These are phyloP conservation scores for Wickerhamiella parazyma DNA, from an alignment of 805 yeast species.

Conservation along the genomic window DNA sequence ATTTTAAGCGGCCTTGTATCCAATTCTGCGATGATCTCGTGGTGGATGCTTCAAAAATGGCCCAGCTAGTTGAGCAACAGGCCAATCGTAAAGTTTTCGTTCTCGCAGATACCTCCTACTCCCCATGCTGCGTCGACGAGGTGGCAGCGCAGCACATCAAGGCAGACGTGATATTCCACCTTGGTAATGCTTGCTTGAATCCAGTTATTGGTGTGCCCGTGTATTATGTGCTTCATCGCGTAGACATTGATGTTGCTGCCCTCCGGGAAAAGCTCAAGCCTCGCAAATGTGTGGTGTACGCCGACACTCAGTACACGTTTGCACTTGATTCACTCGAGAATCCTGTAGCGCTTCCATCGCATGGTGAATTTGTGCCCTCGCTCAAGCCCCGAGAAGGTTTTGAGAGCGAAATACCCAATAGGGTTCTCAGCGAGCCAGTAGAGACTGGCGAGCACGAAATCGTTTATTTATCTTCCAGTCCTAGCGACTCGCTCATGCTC, in stretches of 20 bases:
- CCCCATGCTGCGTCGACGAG: conserved; percentile 92
- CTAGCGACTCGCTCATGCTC: conserved; percentile 67
- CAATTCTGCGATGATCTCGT: conserved; percentile 83
- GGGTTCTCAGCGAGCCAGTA: conserved; percentile 9
- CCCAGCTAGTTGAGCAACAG: conserved; percentile 28
- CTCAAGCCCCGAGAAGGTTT: background rate
- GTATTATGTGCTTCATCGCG: conserved; percentile 61
- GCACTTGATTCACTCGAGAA: conserved; percentile 28
- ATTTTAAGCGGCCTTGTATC: conserved; percentile 47
- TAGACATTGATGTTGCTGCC: conserved; percentile 37
- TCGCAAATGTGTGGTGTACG: conserved; percentile 40
- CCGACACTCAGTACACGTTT: conserved; percentile 54
- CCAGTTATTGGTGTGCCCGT: conserved; percentile 62
- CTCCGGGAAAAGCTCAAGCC: conserved; percentile 33
- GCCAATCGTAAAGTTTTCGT: conserved; percentile 42
- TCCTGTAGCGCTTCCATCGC: conserved; percentile 15
- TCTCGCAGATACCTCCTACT: conserved; percentile 89
- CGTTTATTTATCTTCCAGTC: conserved; percentile 39
- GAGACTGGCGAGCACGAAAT: conserved; percentile 36
- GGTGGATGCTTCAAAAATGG: conserved; percentile 63
- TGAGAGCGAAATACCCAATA: conserved; percentile 8
- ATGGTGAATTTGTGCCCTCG: conserved; percentile 15
- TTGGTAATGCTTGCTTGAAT: conserved; percentile 89
- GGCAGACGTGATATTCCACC: conserved; percentile 78
- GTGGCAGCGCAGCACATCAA: conserved; percentile 89